Evolutionary conservation across 177 flowering plant genomes (phyloP).

Genomic region (Vitis hybrid): DNA sequence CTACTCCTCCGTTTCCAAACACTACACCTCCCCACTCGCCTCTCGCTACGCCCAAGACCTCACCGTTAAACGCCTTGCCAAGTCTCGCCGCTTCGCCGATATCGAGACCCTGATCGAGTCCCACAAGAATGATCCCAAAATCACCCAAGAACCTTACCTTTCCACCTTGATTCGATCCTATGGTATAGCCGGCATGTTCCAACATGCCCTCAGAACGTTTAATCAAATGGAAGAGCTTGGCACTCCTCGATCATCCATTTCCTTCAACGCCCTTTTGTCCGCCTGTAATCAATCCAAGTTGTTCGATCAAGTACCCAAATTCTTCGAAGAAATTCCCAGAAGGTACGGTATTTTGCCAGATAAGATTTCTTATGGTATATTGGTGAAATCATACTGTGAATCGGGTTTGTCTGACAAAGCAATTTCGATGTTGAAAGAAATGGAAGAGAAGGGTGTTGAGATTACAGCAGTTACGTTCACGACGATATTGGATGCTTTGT

Average conservation of each 20-base stretch:
- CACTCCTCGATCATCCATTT: slow-evolving; percentile 54
- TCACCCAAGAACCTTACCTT: slow-evolving; percentile 58
- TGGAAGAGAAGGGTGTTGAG: slow-evolving; percentile 60
- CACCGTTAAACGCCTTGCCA: slow-evolving; percentile 67
- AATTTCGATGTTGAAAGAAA: slow-evolving; percentile 39
- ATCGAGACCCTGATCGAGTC: slow-evolving; percentile 61
- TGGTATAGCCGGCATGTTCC: slow-evolving; percentile 78
- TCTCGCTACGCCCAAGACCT: slow-evolving; percentile 63
- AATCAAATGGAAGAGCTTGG: slow-evolving; percentile 69
- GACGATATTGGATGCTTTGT: slow-evolving; percentile 53
- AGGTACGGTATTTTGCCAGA: slow-evolving; percentile 53
- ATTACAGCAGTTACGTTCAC: slow-evolving; percentile 53
- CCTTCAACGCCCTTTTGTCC: slow-evolving; percentile 70
- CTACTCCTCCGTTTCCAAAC: slow-evolving; percentile 49
- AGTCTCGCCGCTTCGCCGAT: slow-evolving; percentile 59
- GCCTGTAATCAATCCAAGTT: slow-evolving; percentile 50
- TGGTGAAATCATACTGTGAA: slow-evolving; percentile 68
- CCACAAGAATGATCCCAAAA: slow-evolving; percentile 59
- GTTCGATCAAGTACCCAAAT: slow-evolving; percentile 45
- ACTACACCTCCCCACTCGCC: slow-evolving; percentile 38
- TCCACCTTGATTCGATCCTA: slow-evolving; percentile 65
- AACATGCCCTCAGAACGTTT: slow-evolving; percentile 62
- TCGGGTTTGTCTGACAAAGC: slow-evolving; percentile 48
- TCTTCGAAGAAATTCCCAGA: slow-evolving; percentile 56
- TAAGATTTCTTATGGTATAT: slow-evolving; percentile 59